Evolutionary conservation across 1,284 basidiomycete species (phyloP).

Genomic region (Xerocomus nothofagi): DNA sequence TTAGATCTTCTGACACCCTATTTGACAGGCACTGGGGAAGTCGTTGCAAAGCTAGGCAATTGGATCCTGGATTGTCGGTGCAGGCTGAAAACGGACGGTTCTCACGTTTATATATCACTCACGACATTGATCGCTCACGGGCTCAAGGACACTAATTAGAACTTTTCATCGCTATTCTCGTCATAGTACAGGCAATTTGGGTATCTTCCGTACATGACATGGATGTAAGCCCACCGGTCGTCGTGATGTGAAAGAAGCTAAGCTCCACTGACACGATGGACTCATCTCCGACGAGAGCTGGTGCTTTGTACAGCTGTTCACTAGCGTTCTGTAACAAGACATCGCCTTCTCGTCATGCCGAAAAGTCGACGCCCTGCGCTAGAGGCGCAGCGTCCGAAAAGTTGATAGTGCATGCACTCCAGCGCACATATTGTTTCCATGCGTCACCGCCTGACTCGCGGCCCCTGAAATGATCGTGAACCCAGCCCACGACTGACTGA

Average conservation of each 20-base stretch:
- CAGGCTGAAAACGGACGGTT: slow-evolving; percentile 28
- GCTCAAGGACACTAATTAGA: slow-evolving; percentile 20
- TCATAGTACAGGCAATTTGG: slow-evolving; percentile 16
- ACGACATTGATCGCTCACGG: slow-evolving; percentile 36
- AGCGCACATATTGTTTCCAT: slow-evolving; percentile 92
- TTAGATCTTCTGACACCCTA: slow-evolving; percentile 34
- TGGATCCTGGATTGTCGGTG: slow-evolving; percentile 37
- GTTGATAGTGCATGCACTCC: slow-evolving; percentile 91
- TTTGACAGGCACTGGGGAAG: slow-evolving; percentile 33
- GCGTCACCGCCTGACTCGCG: slow-evolving; percentile 95
- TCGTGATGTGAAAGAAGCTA: slow-evolving; percentile 29
- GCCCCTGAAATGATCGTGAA: slow-evolving; percentile 61
- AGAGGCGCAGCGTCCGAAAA: slow-evolving; percentile 87
- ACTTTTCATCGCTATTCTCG: slow-evolving; percentile 25
- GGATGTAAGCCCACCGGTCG: slow-evolving; percentile 16
- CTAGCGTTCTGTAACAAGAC: neutral
- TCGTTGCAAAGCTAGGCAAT: slow-evolving; percentile 24
- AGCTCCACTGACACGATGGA: slow-evolving; percentile 15
- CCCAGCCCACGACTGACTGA: neutral
- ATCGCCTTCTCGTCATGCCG: slow-evolving; percentile 36
- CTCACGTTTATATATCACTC: slow-evolving; percentile 39
- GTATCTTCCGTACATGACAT: slow-evolving; percentile 15
- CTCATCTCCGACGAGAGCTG: slow-evolving; percentile 11
- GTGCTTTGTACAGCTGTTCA: slow-evolving; percentile 13
- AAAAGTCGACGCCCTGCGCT: slow-evolving; percentile 90